A percentile compares a stretch with the other conserved stretches of the same genome.
Evolutionary conservation across 1,284 basidiomycete species (phyloP).

Genomic region (Ustilago esculenta): DNA sequence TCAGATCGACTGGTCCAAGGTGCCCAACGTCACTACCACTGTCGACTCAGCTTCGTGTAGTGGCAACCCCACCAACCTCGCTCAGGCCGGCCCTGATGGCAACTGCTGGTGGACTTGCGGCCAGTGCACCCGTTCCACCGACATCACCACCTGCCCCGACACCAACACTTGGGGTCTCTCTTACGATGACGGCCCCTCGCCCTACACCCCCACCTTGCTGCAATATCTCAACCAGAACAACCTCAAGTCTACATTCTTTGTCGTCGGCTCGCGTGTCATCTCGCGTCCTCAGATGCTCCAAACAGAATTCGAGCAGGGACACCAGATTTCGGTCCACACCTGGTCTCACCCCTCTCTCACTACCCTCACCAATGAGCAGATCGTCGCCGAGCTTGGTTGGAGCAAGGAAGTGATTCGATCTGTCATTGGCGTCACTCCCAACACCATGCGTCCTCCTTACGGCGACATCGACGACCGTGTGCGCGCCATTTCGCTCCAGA

Average conservation of each 20-base stretch:
- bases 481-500: slow-evolving; percentile 58
- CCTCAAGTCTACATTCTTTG: slow-evolving; percentile 86
- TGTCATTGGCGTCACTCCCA: slow-evolving; percentile 62
- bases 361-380: slow-evolving; percentile 81
- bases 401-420: slow-evolving; percentile 81
- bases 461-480: slow-evolving; percentile 67
- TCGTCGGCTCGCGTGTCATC: slow-evolving; percentile 87
- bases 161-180: slow-evolving; percentile 76
- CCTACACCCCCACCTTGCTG: slow-evolving; percentile 78
- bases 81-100: slow-evolving; percentile 72
- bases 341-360: slow-evolving; percentile 76
- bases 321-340: slow-evolving; percentile 66
- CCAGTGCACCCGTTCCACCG: slow-evolving; percentile 77
- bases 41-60: slow-evolving; percentile 75
- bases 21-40: slow-evolving; percentile 75
- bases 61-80: slow-evolving; percentile 73
- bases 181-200: slow-evolving; percentile 85
- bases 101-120: slow-evolving; percentile 83
- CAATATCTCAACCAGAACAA: slow-evolving; percentile 76
- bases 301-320: slow-evolving; percentile 82
- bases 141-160: slow-evolving; percentile 80
- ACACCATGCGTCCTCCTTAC: slow-evolving; percentile 68
- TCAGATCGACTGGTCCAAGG: slow-evolving; percentile 74
- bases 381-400: slow-evolving; percentile 94
- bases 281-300: slow-evolving; percentile 80